These are phyloP conservation scores for Colletotrichum caudatum DNA, from an alignment of 2,329 filamentous ascomycete genomes.

Conservation along the genomic window DNA sequence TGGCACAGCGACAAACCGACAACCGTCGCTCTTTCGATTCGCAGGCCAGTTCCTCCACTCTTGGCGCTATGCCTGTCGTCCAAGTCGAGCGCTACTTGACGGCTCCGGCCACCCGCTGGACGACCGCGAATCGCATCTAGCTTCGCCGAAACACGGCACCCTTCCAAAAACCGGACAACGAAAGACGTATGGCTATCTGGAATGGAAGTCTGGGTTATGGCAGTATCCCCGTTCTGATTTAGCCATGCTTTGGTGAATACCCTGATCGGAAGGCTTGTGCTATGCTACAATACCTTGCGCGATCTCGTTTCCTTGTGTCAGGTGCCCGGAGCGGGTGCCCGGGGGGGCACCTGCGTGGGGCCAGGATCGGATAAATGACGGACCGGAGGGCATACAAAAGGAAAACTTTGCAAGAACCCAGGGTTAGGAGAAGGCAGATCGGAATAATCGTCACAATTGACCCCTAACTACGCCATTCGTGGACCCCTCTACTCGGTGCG, in stretches of 20 bases:
- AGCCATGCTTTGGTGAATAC: background rate
- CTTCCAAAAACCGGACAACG: too few relatives aligned
- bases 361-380: too few relatives aligned
- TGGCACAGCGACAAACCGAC: conserved; percentile 21
- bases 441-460: too few relatives aligned
- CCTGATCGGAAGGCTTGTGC: background rate
- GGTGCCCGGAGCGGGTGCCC: too few relatives aligned
- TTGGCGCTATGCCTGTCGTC: conserved; percentile 31
- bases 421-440: too few relatives aligned
- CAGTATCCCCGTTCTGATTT: background rate
- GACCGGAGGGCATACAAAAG: too few relatives aligned
- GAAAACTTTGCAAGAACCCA: too few relatives aligned
- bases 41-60: conserved; percentile 31
- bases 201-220: too few relatives aligned
- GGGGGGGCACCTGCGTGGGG: too few relatives aligned
- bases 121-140: conserved; percentile 30
- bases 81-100: conserved; percentile 31
- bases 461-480: too few relatives aligned
- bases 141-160: too few relatives aligned
- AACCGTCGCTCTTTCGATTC: conserved; percentile 33
- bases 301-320: background rate
- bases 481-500: too few relatives aligned
- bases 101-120: conserved; percentile 29
- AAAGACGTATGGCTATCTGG: background rate
- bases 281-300: background rate